Conservation (phyloP, 495 filamentous ascomycete species). For the Pseudomonodictys pantanalensis region DNA sequence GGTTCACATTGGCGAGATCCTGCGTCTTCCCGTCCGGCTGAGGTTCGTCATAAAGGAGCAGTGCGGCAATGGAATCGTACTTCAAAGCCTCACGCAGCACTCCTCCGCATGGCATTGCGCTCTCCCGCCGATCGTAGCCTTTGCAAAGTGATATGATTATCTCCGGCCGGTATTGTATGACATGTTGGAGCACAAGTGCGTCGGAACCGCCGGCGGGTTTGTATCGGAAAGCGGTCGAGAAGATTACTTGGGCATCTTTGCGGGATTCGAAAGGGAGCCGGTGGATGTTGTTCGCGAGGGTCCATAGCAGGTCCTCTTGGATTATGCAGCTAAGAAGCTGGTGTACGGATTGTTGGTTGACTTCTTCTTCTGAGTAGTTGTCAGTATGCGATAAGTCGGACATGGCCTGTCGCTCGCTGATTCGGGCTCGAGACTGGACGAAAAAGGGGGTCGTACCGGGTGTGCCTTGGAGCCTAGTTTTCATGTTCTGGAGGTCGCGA, state of each 20-base stretch:
- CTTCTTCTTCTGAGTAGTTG: conserved; percentile 65
- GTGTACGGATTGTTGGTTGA: conserved; percentile 79
- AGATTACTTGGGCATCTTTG: conserved; percentile 86
- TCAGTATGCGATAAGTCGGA: conserved; percentile 14
- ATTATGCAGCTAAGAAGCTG: conserved; percentile 75
- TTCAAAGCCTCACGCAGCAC: conserved; percentile 91
- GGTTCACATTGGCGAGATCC: conserved; percentile 63
- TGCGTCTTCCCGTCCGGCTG: conserved; percentile 52
- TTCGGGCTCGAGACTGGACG: background rate
- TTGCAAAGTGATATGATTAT: conserved; percentile 83
- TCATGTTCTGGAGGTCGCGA: conserved; percentile 44
- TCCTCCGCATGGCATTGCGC: conserved; percentile 86
- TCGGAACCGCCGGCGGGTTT: conserved; percentile 62
- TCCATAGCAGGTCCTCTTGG: conserved; percentile 80
- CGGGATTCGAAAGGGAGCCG: conserved; percentile 88
- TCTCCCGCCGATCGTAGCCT: conserved; percentile 85
- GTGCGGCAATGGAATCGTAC: conserved; percentile 79
- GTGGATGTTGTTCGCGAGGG: conserved; percentile 74
- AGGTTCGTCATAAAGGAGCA: conserved; percentile 90
- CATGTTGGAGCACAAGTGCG: conserved; percentile 78
- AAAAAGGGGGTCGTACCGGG: conserved; percentile 28
- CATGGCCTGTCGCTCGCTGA: background rate
- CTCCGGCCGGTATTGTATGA: conserved; percentile 79
- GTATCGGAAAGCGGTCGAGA: conserved; percentile 84
- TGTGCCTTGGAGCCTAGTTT: conserved; percentile 44